Evolutionary conservation across 2,329 filamentous ascomycete genomes (phyloP), one percentile per base, ranked within the genome.

Genomic region (Colletotrichum orchidophilum): DNA sequence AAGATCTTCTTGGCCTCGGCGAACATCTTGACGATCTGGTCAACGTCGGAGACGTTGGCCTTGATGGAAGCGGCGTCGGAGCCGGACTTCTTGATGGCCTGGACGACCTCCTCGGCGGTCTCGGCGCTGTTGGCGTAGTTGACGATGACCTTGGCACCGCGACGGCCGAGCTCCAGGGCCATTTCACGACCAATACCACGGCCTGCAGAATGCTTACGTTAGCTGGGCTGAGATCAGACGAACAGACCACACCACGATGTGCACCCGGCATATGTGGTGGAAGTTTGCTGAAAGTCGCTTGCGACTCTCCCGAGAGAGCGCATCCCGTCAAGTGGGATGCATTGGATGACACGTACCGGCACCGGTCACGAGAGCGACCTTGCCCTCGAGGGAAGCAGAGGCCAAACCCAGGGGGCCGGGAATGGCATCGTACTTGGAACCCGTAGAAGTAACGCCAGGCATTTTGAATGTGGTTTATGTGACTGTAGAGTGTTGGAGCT

Each of bases 301-400:
- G 42, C 29, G 33, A 15, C 42, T 18, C 29, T 39, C 15, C 49
- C 52, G 35, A n/a, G 12, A 11, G n/a, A 13, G 12, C 29, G 15
- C 26, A 29, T 29, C 2, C 18, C 13, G 15, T 27, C 2, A 42
- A 18, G 27, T 11, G 13, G 12, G 15, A 12, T 21, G 39, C 8
- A 46, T 67, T 49, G 31, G 31, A 55, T 42, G 11, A 33, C 21
- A 80, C 81, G 55, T 78, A 83, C 81, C 81, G 71, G 81, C 81
- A 64, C 94, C 94, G 0, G 94, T 97, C 53, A 97, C 89, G 71
- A 97, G 93, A 74, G 93, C 93, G 50, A 96, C 90, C 82, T 97
- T 97, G 77, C 94, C 94, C 77, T 94, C 91, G 75, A 97, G 88
- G 60, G 92, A 94, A 86, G 81, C 81, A 46, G 81, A 82, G 29